These are phyloP conservation scores for Dactylellina parvicollis DNA, from an alignment of 2,329 filamentous ascomycete species.

Conservation along the genomic window DNA sequence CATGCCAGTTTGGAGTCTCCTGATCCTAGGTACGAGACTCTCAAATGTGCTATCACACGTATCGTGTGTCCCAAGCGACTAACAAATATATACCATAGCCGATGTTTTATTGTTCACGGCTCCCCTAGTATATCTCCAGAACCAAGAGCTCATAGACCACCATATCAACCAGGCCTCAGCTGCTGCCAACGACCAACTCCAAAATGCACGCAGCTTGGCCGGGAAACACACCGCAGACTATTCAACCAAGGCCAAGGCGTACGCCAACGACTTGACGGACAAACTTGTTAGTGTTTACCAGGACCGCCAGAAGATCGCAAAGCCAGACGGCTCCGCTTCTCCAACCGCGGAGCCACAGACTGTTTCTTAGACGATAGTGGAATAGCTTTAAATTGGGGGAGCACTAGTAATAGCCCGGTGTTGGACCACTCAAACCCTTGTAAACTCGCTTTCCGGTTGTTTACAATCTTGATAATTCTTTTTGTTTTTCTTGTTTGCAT, in stretches of 20 bases:
- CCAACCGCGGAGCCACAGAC: background rate
- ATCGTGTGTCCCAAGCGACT: no score
- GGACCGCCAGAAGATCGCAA: constrained; percentile 69
- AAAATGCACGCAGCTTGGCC: constrained; percentile 71
- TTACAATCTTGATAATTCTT: background rate
- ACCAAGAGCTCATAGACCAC: constrained; percentile 75
- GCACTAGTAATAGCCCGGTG: background rate
- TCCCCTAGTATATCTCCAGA: constrained; percentile 73
- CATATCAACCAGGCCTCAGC: constrained; percentile 70
- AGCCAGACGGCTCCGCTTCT: constrained; percentile 54
- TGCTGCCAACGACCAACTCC: constrained; percentile 71
- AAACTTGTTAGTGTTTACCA: constrained; percentile 65
- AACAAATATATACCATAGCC: constrained; percentile 55
- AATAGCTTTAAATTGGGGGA: background rate
- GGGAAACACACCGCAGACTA: constrained; percentile 73
- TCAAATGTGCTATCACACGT: background rate
- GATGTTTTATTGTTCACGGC: constrained; percentile 71
- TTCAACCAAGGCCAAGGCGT: constrained; percentile 73
- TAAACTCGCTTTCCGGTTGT: background rate
- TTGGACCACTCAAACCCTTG: no score
- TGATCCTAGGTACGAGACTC: constrained; percentile 64
- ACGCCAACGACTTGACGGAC: constrained; percentile 73
- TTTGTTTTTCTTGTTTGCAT: background rate
- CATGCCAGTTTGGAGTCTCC: constrained; percentile 75
- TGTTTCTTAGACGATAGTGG: background rate